phyloP scores from a whole-genome alignment of 148 eudicot species.

The Nepenthes mirabilis region DNA sequence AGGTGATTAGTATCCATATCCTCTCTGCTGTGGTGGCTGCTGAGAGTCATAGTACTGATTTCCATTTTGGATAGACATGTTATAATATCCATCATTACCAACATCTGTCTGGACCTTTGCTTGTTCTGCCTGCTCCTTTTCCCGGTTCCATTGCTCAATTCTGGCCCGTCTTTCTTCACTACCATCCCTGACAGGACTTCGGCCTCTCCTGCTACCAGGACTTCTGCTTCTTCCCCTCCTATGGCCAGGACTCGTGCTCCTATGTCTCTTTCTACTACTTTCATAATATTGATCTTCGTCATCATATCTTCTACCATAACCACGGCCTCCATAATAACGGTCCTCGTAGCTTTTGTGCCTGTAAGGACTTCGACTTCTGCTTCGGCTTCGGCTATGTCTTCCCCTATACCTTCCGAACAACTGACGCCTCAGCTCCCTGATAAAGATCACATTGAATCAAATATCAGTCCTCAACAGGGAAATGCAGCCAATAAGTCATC shows the following conservation, averaged over 20 bases:
- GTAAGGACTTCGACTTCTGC: slow-evolving; percentile 72
- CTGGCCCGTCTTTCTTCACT: slow-evolving; percentile 93
- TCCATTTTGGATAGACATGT: slow-evolving; percentile 16
- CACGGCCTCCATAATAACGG: slow-evolving; percentile 41
- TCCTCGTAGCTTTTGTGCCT: slow-evolving; percentile 74
- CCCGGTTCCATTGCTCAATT: slow-evolving; percentile 94
- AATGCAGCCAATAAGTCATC: not conserved
- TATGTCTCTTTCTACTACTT: slow-evolving; percentile 52
- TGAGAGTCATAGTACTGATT: slow-evolving; percentile 22
- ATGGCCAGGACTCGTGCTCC: slow-evolving; percentile 48
- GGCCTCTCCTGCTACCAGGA: slow-evolving; percentile 51
- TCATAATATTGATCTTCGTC: slow-evolving; percentile 60
- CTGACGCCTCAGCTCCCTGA: slow-evolving; percentile 64
- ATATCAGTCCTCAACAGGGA: not conserved
- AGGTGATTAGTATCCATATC: slow-evolving; percentile 26
- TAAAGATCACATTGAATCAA: not conserved
- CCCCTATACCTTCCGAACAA: slow-evolving; percentile 53
- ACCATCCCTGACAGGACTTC: slow-evolving; percentile 65
- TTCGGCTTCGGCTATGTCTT: slow-evolving; percentile 49
- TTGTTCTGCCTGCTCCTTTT: slow-evolving; percentile 58
- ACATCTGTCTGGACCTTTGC: slow-evolving; percentile 16
- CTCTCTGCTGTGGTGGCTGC: slow-evolving; percentile 15
- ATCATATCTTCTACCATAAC: slow-evolving; percentile 65
- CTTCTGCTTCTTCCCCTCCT: slow-evolving; percentile 64
- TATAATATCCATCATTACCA: slow-evolving; percentile 12